Conservation (phyloP, 371 early-diverging fungal genomes). For the Phascolomyces articulosus region DNA sequence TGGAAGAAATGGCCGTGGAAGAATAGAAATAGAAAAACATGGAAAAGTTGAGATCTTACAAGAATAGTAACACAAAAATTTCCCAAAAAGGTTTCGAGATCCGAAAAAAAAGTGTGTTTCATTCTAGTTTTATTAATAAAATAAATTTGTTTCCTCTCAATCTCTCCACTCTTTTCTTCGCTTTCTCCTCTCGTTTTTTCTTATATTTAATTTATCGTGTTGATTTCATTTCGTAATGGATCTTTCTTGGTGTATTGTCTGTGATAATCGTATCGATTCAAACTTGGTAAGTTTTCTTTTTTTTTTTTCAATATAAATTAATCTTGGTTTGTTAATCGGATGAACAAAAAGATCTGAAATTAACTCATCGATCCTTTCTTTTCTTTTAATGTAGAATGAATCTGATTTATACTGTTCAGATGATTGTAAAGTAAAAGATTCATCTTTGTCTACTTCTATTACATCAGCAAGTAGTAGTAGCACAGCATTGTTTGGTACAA, state of each 20-base stretch:
- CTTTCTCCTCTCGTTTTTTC: conserved; percentile 1
- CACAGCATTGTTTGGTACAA: conserved; percentile 1
- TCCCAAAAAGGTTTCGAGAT: too few relatives aligned
- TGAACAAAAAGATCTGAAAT: neutral
- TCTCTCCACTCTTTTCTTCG: too few relatives aligned
- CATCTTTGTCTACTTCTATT: neutral
- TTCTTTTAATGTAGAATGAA: conserved; percentile 15
- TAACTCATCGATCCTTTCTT: neutral
- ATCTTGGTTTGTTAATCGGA: neutral
- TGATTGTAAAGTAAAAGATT: conserved; percentile 23
- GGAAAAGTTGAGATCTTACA: too few relatives aligned
- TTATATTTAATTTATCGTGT: conserved; percentile 1
- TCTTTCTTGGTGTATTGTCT: conserved; percentile 34
- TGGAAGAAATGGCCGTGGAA: too few relatives aligned
- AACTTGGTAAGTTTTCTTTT: conserved; percentile 13
- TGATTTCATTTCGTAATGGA: conserved; percentile 20
- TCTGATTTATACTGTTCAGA: conserved; percentile 29
- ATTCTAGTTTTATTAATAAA: too few relatives aligned
- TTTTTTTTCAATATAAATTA: neutral
- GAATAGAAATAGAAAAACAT: too few relatives aligned
- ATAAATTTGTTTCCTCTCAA: too few relatives aligned
- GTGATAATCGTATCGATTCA: conserved; percentile 32
- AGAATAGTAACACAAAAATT: too few relatives aligned
- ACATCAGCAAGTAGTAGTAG: neutral
- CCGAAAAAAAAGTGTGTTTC: too few relatives aligned